Evolutionary conservation across 2,329 filamentous ascomycete species (phyloP).

Genomic region (Talaromyces rugulosus): DNA sequence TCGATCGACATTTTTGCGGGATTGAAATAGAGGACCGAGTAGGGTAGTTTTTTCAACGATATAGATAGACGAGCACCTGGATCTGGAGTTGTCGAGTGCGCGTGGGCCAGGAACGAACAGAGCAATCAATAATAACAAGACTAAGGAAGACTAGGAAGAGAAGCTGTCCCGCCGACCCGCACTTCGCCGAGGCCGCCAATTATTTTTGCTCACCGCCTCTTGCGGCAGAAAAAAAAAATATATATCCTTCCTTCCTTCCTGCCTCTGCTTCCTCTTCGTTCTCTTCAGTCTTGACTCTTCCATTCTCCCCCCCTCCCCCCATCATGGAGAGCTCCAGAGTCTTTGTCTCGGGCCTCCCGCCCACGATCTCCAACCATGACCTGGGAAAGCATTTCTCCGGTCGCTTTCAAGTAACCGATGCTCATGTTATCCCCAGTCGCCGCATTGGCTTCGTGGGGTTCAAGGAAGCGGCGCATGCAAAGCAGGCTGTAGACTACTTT

Average conservation of each 20-base stretch:
- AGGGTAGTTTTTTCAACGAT: background rate
- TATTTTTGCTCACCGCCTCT: constrained; percentile 28
- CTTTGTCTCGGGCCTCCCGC: constrained; percentile 71
- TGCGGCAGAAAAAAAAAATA: constrained; percentile 20
- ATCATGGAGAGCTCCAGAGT: constrained; percentile 74
- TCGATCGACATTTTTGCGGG: constrained; percentile 42
- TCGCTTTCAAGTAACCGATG: constrained; percentile 76
- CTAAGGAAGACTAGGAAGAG: background rate
- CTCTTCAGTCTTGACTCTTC: constrained; percentile 14
- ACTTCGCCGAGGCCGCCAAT: background rate
- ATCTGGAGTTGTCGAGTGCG: too few species aligned
- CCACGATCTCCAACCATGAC: constrained; percentile 76
- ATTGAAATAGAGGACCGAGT: background rate
- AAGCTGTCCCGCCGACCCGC: background rate
- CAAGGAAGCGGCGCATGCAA: constrained; percentile 74
- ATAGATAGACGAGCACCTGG: background rate
- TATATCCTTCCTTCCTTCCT: background rate
- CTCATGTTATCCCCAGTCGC: constrained; percentile 83
- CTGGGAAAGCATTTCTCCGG: constrained; percentile 85
- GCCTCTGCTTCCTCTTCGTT: constrained; percentile 12
- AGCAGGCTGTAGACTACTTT: constrained; percentile 86
- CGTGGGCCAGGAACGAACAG: background rate
- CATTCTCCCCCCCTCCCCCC: constrained; percentile 4
- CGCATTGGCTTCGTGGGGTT: constrained; percentile 96
- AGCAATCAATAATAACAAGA: background rate